Percentiles rank a stretch among this genome's conserved stretches.
Evolutionary conservation across 2,329 filamentous ascomycete species (phyloP).

Genomic region (Metarhizium rileyi): DNA sequence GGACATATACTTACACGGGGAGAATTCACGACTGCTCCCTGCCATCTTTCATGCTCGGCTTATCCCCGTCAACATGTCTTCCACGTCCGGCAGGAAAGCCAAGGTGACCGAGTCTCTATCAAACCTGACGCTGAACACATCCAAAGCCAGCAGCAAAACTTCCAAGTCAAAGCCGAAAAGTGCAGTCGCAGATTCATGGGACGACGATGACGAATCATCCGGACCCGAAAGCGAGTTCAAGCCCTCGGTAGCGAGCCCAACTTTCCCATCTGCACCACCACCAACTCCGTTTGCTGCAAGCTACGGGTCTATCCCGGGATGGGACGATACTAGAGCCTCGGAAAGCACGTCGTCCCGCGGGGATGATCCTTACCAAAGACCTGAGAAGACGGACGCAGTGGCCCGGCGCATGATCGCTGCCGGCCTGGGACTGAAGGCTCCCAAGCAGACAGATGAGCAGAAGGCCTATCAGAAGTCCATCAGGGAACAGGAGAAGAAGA

Average conservation of each 20-base stretch:
- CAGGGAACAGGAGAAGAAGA: constrained; percentile 75
- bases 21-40: too few relatives aligned
- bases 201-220: constrained; percentile 48
- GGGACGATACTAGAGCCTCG: background rate
- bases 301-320: constrained; percentile 4
- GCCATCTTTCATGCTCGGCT: background rate
- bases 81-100: constrained; percentile 13
- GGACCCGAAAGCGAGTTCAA: constrained; percentile 20
- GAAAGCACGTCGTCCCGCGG: constrained; percentile 4
- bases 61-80: constrained; percentile 13
- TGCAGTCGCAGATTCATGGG: constrained; percentile 34
- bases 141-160: constrained; percentile 6
- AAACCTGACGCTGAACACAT: constrained; percentile 20
- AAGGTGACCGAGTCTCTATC: constrained; percentile 21
- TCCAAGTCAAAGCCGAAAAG: constrained; percentile 20
- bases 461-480: constrained; percentile 74
- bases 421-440: constrained; percentile 71
- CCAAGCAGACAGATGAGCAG: constrained; percentile 80
- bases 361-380: constrained; percentile 33
- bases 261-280: constrained; percentile 42
- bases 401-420: constrained; percentile 84
- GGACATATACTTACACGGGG: too few relatives aligned
- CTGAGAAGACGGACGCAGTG: constrained; percentile 89
- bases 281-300: constrained; percentile 54
- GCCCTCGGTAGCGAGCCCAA: constrained; percentile 33